Conservation (phyloP, 176 grass and related monocot genomes). For the Cenchrus fungigraminus region DNA sequence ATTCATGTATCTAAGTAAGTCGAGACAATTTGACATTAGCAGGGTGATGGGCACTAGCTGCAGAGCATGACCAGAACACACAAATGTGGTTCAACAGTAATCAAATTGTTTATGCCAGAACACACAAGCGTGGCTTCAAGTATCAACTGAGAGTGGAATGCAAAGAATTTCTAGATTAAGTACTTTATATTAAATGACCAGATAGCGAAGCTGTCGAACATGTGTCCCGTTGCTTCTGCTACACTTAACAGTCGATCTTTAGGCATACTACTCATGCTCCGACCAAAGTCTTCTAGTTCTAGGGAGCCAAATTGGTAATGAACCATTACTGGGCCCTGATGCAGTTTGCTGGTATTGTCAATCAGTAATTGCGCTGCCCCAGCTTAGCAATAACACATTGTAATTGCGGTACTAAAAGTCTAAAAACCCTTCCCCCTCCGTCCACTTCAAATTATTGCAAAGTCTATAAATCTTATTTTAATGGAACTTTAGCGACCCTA, state of each 20-base stretch:
- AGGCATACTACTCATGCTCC: not conserved
- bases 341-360: not conserved
- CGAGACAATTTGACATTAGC: not conserved
- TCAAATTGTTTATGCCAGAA: not conserved
- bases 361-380: not conserved
- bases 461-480: not conserved
- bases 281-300: not conserved
- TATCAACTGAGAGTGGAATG: not conserved
- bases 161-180: not conserved
- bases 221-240: slow-evolving; percentile 6
- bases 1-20: not conserved
- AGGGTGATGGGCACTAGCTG: not conserved
- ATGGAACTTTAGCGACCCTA: not conserved
- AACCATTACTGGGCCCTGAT: not conserved
- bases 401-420: not conserved
- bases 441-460: not conserved
- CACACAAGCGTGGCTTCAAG: too few species aligned
- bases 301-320: not conserved
- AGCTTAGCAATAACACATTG: not conserved
- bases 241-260: not conserved
- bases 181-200: not conserved
- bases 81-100: not conserved
- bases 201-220: not conserved
- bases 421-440: not conserved
- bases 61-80: not conserved